Evolutionary conservation across 108 stramenopile species (phyloP).

Genomic region (Nannochloropsis granulata): DNA sequence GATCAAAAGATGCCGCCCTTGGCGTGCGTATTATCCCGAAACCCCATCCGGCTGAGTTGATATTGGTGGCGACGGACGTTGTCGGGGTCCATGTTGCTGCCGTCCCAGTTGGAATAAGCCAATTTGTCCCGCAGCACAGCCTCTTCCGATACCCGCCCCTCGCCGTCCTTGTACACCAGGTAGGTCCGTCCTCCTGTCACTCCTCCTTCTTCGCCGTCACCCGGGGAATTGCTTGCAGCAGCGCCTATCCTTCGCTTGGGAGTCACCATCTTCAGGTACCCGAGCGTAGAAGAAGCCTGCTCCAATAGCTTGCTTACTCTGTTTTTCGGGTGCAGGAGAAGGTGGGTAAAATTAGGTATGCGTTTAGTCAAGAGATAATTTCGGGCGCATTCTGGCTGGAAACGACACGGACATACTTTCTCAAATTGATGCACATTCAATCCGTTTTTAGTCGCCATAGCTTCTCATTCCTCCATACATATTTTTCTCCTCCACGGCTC

Average conservation of each 20-base stretch:
- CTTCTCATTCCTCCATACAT: too few relatives aligned
- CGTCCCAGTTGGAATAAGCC: slow-evolving; percentile 21
- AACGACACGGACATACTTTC: too few relatives aligned
- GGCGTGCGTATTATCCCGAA: slow-evolving; percentile 15
- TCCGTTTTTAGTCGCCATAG: too few relatives aligned
- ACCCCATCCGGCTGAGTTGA: slow-evolving; percentile 6
- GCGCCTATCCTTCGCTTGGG: not conserved
- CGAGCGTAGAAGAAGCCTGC: slow-evolving; percentile 11
- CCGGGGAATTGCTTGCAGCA: not conserved
- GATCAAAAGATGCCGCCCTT: not conserved
- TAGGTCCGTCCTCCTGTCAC: not conserved
- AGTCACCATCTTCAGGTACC: slow-evolving; percentile 21
- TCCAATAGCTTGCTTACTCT: slow-evolving; percentile 2
- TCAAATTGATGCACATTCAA: too few relatives aligned
- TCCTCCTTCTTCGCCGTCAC: not conserved
- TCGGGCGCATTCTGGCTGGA: too few relatives aligned
- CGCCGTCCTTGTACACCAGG: slow-evolving; percentile 17
- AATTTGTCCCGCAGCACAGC: not conserved
- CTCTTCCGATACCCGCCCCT: not conserved
- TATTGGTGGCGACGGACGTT: slow-evolving; percentile 18
- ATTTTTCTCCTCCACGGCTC: too few relatives aligned
- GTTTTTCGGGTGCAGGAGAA: not conserved
- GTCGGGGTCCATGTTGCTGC: slow-evolving; percentile 31
- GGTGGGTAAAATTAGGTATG: too few relatives aligned
- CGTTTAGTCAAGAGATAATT: too few relatives aligned